phyloP scores from a whole-genome alignment of 257 asterid species.

The Lavandula angustifolia region DNA sequence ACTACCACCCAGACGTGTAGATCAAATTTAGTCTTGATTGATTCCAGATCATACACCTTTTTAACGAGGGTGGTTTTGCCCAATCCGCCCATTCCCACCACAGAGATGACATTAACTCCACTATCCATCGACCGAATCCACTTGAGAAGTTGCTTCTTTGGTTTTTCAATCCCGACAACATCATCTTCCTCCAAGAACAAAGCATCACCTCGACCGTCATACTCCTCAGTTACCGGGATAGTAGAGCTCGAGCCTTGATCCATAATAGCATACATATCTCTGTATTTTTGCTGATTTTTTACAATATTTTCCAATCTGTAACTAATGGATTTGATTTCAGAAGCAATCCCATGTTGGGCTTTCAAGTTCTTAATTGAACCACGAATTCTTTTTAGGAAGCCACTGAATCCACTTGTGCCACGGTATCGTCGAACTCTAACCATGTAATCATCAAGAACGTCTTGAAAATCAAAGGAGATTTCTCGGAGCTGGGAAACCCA shows the following conservation, averaged over 20 bases:
- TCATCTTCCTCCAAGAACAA: slow-evolving; percentile 32
- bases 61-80: slow-evolving; percentile 21
- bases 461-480: slow-evolving; percentile 38
- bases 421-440: too few species aligned
- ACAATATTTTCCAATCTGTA: slow-evolving; percentile 24
- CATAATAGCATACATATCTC: not conserved
- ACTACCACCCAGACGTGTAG: slow-evolving; percentile 14
- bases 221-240: not conserved
- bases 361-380: slow-evolving; percentile 20
- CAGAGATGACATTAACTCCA: slow-evolving; percentile 23
- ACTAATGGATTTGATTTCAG: slow-evolving; percentile 28
- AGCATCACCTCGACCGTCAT: slow-evolving; percentile 37
- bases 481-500: slow-evolving; percentile 48
- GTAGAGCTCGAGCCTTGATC: not conserved
- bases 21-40: not conserved
- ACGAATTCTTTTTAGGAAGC: slow-evolving; percentile 1
- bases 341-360: slow-evolving; percentile 26
- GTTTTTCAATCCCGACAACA: slow-evolving; percentile 42
- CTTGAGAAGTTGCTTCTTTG: slow-evolving; percentile 33
- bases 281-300: slow-evolving; percentile 21
- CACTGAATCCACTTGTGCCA: slow-evolving; percentile 1
- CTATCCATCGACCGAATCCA: not conserved
- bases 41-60: slow-evolving; percentile 8
- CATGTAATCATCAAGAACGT: slow-evolving; percentile 45
- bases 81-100: slow-evolving; percentile 23